Percentiles rank a stretch among this genome's conserved stretches.
Evolutionary conservation across 225 moss, liverwort and hornwort genomes (phyloP).

Genomic region (Thuidium tamariscinum): DNA sequence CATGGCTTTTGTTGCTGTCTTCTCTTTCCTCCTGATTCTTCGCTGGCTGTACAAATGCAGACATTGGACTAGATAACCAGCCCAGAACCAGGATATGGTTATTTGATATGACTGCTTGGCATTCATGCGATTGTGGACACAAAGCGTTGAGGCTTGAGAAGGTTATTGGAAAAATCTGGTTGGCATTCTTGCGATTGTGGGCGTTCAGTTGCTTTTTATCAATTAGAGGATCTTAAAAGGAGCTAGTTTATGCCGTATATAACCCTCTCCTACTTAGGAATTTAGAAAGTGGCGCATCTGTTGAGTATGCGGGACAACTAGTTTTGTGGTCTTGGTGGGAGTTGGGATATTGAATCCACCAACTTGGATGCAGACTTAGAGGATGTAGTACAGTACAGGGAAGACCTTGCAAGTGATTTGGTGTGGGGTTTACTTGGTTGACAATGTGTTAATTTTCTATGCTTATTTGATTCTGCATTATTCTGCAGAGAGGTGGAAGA

Average conservation of each 20-base stretch:
- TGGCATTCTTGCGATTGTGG: background rate
- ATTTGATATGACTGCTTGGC: background rate
- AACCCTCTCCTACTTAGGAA: background rate
- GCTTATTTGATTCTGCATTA: background rate
- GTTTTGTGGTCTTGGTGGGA: background rate
- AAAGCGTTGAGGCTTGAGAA: background rate
- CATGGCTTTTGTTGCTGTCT: background rate
- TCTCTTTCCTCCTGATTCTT: background rate
- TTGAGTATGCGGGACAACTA: background rate
- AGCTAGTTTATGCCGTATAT: background rate
- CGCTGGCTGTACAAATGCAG: constrained; percentile 1
- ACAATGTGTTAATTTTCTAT: background rate
- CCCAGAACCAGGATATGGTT: background rate
- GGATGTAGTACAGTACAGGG: background rate
- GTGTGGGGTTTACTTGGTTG: background rate
- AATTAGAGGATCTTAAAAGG: background rate
- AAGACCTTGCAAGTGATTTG: background rate
- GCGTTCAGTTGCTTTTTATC: background rate
- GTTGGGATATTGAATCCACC: background rate
- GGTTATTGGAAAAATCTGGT: background rate
- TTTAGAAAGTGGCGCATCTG: background rate
- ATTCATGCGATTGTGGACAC: background rate
- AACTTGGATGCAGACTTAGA: background rate
- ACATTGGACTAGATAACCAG: background rate
- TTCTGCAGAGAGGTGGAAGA: background rate